Conservation (phyloP, 768 basidiomycete genomes). For the Macrolepiota albuminosa region DNA sequence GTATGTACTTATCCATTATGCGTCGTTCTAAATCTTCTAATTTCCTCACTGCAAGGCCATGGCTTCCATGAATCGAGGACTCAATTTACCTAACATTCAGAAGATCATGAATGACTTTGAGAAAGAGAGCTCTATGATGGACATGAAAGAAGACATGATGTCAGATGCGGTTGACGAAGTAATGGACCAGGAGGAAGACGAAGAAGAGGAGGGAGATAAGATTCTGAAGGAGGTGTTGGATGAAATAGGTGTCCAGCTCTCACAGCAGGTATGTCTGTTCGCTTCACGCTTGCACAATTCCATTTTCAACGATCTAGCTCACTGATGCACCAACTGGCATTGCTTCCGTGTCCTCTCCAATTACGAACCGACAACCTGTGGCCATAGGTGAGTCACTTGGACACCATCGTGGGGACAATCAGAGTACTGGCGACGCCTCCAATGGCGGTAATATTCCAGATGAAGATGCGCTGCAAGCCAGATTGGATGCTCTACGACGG, state of each 20-base stretch:
- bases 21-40: not conserved
- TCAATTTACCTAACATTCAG: slow-evolving; percentile 93
- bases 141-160: slow-evolving; percentile 99
- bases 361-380: slow-evolving; percentile 71
- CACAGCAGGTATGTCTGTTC: slow-evolving; percentile 61
- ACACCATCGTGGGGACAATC: slow-evolving; percentile 21
- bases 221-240: slow-evolving; percentile 95
- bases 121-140: slow-evolving; percentile 96
- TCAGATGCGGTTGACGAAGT: slow-evolving; percentile 94
- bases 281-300: not conserved
- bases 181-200: slow-evolving; percentile 88
- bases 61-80: slow-evolving; percentile 94
- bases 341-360: slow-evolving; percentile 51
- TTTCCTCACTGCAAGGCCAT: slow-evolving; percentile 67
- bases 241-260: slow-evolving; percentile 90
- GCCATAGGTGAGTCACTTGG: slow-evolving; percentile 72
- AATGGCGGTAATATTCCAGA: slow-evolving; percentile 52
- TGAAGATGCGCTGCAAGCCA: slow-evolving; percentile 91
- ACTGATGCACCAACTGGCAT: slow-evolving; percentile 79
- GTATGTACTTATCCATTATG: slow-evolving; percentile 43
- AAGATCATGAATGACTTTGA: slow-evolving; percentile 98
- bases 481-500: slow-evolving; percentile 84
- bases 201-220: slow-evolving; percentile 94
- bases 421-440: slow-evolving; percentile 31
- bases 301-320: slow-evolving; percentile 44